A percentile compares a stretch with the other conserved stretches of the same genome.
Evolutionary conservation across 306 rosid species (phyloP).

Genomic region (Citrullus colocynthis): DNA sequence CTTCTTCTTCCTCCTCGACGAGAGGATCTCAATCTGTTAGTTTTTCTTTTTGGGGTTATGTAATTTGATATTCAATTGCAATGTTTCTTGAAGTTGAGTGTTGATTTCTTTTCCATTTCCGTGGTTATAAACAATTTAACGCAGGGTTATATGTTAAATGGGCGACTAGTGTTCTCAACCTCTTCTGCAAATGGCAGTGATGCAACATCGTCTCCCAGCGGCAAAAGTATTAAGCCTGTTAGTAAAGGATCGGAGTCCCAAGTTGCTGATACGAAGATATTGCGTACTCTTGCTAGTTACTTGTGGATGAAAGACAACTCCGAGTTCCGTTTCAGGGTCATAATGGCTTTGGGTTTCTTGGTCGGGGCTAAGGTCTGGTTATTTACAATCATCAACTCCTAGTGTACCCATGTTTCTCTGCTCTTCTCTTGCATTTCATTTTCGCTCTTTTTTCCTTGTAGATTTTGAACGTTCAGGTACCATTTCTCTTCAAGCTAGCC

Average conservation of each 20-base stretch:
- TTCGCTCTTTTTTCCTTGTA: conserved; percentile 16
- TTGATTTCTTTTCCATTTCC: background rate
- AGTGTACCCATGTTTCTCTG: background rate
- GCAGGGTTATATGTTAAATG: conserved; percentile 17
- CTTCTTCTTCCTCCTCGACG: conserved; percentile 13
- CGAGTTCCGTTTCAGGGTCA: conserved; percentile 67
- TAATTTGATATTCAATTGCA: background rate
- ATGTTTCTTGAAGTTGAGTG: background rate
- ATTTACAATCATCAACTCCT: background rate
- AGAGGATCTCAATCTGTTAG: conserved; percentile 17
- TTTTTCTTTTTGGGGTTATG: background rate
- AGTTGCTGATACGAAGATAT: conserved; percentile 42
- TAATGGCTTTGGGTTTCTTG: conserved; percentile 67
- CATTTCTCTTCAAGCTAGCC: conserved; percentile 90
- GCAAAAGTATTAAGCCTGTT: conserved; percentile 7
- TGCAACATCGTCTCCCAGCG: conserved; percentile 7
- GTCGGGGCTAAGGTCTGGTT: conserved; percentile 81
- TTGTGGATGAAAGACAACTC: conserved; percentile 84
- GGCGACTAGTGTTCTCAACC: conserved; percentile 24
- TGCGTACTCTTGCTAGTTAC: conserved; percentile 73
- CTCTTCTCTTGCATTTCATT: background rate
- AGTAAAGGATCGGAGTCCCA: conserved; percentile 19
- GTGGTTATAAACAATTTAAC: background rate
- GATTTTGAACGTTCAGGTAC: conserved; percentile 96
- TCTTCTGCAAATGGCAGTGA: conserved; percentile 11